Evolutionary conservation across 345 rosid species (phyloP), one percentile per base, ranked within the genome.

Genomic region (Aurinia saxatilis): DNA sequence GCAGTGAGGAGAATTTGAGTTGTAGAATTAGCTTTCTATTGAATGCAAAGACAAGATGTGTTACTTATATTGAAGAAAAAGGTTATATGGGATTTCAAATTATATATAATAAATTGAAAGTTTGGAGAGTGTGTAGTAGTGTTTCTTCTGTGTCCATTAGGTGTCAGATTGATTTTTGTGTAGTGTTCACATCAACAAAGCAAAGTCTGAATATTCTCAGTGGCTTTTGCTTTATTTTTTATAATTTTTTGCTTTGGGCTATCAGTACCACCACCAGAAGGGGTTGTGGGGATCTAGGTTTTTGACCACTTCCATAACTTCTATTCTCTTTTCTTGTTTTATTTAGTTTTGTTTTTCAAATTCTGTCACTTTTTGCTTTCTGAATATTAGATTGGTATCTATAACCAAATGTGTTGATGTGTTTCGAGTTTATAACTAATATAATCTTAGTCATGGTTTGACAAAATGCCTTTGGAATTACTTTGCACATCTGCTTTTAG

Each of bases 111-210:
- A 38, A 42, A 52, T 52, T 52, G 62, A 44, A 49, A 14, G 0
- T 45, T 60, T 11, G 2, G 9, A 29, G 57, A 36, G 61, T 10
- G 23, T 50, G 36, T 50, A 27, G 29, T 62, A 62, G 73, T 40
- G 65, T 64, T 57, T 57, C 57, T 64, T 47, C 50, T 71, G 67
- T 18, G 49, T 53, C 70, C 74, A 62, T 50, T 56, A 64, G 70
- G 70, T 71, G 75, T 71, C 75, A 65, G 75, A 64, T 27, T 71
- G 75, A 71, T 71, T 64, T 64, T 49, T 39, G 47, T 70, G 74
- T 55, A 62, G 23, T 71, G 75, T 64, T 71, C 75, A 71, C 75
- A 71, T 71, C 75, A 65, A 35, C 65, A 71, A 71, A 71, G 75
- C 65, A 71, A 64, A 71, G 56, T 65, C 71, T 71, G 71, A 71